phyloP scores from a whole-genome alignment of 2,329 filamentous ascomycete species.

The Fusarium begoniae region DNA sequence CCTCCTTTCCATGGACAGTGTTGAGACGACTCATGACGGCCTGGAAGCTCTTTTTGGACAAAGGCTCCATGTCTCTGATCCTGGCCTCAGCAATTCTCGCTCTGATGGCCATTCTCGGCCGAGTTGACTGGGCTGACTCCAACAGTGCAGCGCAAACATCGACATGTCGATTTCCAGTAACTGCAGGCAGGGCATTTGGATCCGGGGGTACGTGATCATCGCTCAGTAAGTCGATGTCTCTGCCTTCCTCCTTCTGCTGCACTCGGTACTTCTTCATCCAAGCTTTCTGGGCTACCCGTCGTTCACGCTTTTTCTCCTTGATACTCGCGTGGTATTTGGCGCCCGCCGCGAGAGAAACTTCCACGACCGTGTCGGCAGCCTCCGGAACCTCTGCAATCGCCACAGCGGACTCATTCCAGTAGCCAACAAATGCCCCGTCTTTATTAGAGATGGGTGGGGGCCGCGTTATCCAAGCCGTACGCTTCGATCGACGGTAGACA shows the following conservation, averaged over 20 bases:
- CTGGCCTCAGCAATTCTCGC: not conserved
- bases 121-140: fast-evolving
- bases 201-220: fast-evolving
- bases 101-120: fast-evolving
- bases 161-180: not conserved
- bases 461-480: not conserved
- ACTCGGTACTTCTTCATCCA: not conserved
- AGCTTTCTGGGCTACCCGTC: fast-evolving
- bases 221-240: fast-evolving
- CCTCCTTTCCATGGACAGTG: not conserved
- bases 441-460: fast-evolving
- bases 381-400: not conserved
- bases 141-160: not conserved
- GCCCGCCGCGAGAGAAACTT: fast-evolving
- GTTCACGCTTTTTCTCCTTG: fast-evolving
- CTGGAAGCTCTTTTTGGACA: not conserved
- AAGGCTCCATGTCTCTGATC: not conserved
- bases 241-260: not conserved
- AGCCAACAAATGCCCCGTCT: fast-evolving
- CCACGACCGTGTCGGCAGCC: not conserved
- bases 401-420: not conserved
- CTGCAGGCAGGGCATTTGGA: not conserved
- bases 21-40: fast-evolving
- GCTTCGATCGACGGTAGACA: not conserved
- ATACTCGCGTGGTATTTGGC: not conserved